Evolutionary conservation across 139 green algal genomes (phyloP).

Genomic region (Astrephomene gubernaculifera): DNA sequence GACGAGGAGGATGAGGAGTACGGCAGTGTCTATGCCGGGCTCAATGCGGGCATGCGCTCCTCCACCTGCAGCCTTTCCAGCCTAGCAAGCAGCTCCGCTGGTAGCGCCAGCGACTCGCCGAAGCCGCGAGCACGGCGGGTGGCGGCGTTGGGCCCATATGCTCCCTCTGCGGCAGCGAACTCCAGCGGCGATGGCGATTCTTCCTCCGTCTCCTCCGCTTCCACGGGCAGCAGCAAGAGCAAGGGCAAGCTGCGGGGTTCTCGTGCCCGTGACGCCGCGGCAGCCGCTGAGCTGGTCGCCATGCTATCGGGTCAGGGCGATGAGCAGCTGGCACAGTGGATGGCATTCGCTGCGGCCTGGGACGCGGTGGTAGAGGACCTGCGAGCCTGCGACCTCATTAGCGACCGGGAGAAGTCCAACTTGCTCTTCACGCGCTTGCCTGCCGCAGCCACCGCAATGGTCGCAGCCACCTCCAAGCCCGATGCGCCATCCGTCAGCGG

Average conservation of each 20-base stretch:
- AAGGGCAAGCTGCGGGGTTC: neutral
- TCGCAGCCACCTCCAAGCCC: neutral
- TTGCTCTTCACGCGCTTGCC: conserved; percentile 45
- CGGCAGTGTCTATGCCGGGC: conserved; percentile 11
- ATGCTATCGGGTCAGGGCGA: conserved; percentile 27
- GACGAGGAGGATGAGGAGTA: conserved; percentile 1
- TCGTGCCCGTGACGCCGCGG: neutral
- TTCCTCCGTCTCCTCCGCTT: neutral
- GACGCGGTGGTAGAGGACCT: conserved; percentile 51
- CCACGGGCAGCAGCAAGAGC: neutral
- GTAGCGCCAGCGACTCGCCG: neutral
- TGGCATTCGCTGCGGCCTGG: conserved; percentile 38
- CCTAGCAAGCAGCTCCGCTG: no score
- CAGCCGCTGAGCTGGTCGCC: conserved; percentile 9
- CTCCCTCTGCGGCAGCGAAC: neutral
- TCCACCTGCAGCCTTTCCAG: no score
- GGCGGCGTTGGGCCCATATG: neutral
- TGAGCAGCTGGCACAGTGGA: conserved; percentile 46
- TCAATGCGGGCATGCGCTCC: no score
- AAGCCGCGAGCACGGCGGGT: neutral
- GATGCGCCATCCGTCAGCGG: neutral
- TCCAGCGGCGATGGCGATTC: neutral
- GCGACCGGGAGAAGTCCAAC: conserved; percentile 40
- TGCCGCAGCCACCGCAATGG: neutral
- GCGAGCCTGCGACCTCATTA: conserved; percentile 40